These are phyloP conservation scores for Cryphonectria nitschkei DNA, from an alignment of 2,329 filamentous ascomycete species.

Conservation along the genomic window DNA sequence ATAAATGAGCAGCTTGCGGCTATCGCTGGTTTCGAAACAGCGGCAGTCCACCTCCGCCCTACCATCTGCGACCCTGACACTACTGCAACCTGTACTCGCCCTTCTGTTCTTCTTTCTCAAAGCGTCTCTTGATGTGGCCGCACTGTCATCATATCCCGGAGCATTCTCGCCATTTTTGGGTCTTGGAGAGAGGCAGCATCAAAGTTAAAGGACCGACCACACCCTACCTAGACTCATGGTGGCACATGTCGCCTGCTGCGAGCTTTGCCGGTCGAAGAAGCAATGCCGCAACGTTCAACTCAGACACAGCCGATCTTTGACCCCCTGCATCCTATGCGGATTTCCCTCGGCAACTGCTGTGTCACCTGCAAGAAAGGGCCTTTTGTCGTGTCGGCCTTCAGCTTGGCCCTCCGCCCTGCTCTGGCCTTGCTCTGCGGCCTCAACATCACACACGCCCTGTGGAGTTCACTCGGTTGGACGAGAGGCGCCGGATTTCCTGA, in stretches of 20 bases:
- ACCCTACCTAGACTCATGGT: not conserved
- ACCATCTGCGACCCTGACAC: slow-evolving; percentile 25
- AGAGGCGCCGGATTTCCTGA: slow-evolving; percentile 17
- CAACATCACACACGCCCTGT: slow-evolving; percentile 8
- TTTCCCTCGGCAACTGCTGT: slow-evolving; percentile 4
- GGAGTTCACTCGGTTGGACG: slow-evolving; percentile 20
- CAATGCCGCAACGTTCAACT: slow-evolving; percentile 5
- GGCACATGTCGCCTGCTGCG: not conserved
- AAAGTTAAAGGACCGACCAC: not conserved
- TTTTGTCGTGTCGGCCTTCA: slow-evolving; percentile 5
- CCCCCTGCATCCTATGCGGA: not conserved
- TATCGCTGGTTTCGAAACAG: slow-evolving; percentile 18
- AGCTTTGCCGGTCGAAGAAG: not conserved
- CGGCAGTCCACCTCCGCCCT: slow-evolving; percentile 12
- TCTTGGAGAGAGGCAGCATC: not conserved
- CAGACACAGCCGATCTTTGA: slow-evolving; percentile 6
- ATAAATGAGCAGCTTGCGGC: slow-evolving; percentile 11
- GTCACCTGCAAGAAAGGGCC: slow-evolving; percentile 6
- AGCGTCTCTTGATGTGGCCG: slow-evolving; percentile 10
- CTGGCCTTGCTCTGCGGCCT: not conserved
- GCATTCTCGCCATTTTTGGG: slow-evolving; percentile 15
- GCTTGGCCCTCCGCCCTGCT: not conserved
- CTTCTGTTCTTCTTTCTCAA: not conserved
- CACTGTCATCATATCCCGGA: slow-evolving; percentile 15
- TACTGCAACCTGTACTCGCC: slow-evolving; percentile 18